A percentile compares a stretch with the other conserved stretches of the same genome.
Evolutionary conservation across 805 yeast genomes (phyloP).

Genomic region (Yamadazyma laniorum): DNA sequence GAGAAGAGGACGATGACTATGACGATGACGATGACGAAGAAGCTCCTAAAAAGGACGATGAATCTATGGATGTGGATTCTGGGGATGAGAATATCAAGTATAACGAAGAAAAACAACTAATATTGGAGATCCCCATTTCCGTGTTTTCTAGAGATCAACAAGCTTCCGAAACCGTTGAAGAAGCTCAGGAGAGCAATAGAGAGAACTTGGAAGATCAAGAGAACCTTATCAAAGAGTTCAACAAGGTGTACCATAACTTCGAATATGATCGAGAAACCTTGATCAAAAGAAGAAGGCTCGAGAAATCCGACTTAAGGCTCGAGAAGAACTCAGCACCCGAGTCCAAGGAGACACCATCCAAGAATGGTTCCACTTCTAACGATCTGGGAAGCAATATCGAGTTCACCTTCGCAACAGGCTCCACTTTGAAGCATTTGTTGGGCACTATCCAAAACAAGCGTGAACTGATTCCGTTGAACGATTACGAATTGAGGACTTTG

Average conservation of each 20-base stretch:
- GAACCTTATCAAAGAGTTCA: slow-evolving; percentile 56
- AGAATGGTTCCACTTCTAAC: slow-evolving; percentile 12
- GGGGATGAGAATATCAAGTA: slow-evolving; percentile 23
- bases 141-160: slow-evolving; percentile 17
- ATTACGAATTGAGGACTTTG: slow-evolving; percentile 76
- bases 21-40: slow-evolving; percentile 28
- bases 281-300: slow-evolving; percentile 70
- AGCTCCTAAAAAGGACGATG: slow-evolving; percentile 14
- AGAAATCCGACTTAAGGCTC: slow-evolving; percentile 74
- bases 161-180: slow-evolving; percentile 6
- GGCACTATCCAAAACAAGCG: slow-evolving; percentile 76
- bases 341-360: slow-evolving; percentile 11
- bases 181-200: slow-evolving; percentile 10
- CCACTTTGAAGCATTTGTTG: slow-evolving; percentile 69
- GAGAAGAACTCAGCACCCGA: slow-evolving; percentile 25
- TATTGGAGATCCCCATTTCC: slow-evolving; percentile 35
- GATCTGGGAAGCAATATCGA: slow-evolving; percentile 25
- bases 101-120: slow-evolving; percentile 29
- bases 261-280: slow-evolving; percentile 77
- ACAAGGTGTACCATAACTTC: slow-evolving; percentile 70
- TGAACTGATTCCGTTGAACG: slow-evolving; percentile 71
- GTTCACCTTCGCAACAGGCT: slow-evolving; percentile 35
- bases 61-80: slow-evolving; percentile 30
- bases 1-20: slow-evolving; percentile 39
- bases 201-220: slow-evolving; percentile 38